Conservation (phyloP, 371 early-diverging fungal genomes). For the Lichtheimia ornata region DNA sequence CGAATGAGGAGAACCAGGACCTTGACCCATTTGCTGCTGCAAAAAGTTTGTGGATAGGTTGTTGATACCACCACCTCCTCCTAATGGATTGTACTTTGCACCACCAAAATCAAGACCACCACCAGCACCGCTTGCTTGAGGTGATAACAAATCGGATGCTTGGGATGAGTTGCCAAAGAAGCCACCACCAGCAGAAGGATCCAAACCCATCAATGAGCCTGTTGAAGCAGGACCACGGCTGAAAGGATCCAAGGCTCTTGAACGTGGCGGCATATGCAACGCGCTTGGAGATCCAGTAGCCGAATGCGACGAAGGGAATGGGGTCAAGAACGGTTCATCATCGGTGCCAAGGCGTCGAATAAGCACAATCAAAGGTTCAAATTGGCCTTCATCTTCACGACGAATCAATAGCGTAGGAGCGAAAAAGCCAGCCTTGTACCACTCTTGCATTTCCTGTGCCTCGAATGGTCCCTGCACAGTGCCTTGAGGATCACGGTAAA, state of each 20-base stretch:
- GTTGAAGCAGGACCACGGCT: conserved; percentile 20
- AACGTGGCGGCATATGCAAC: conserved; percentile 8
- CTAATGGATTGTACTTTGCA: conserved; percentile 34
- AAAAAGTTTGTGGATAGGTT: conserved; percentile 19
- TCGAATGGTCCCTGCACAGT: conserved; percentile 81
- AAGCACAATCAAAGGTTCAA: conserved; percentile 69
- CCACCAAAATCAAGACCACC: conserved; percentile 16
- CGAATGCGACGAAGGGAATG: conserved; percentile 22
- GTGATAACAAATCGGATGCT: conserved; percentile 13
- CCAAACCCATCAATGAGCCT: conserved; percentile 20
- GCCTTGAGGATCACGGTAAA: conserved; percentile 81
- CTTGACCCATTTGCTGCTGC: conserved; percentile 23
- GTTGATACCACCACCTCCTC: conserved; percentile 17
- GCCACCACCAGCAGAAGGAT: conserved; percentile 12
- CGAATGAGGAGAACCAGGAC: conserved; percentile 22
- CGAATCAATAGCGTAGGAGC: conserved; percentile 67
- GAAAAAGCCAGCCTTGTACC: conserved; percentile 85
- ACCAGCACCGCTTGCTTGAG: conserved; percentile 8
- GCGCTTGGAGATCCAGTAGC: conserved; percentile 14
- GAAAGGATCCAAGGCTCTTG: conserved; percentile 25
- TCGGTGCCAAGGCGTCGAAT: conserved; percentile 65
- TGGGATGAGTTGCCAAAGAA: conserved; percentile 14
- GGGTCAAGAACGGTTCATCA: conserved; percentile 63
- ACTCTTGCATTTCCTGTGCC: conserved; percentile 83
- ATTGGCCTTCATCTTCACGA: conserved; percentile 69